phyloP scores from a whole-genome alignment of 2,329 filamentous ascomycete species.

The Aspergillus chevalieri region DNA sequence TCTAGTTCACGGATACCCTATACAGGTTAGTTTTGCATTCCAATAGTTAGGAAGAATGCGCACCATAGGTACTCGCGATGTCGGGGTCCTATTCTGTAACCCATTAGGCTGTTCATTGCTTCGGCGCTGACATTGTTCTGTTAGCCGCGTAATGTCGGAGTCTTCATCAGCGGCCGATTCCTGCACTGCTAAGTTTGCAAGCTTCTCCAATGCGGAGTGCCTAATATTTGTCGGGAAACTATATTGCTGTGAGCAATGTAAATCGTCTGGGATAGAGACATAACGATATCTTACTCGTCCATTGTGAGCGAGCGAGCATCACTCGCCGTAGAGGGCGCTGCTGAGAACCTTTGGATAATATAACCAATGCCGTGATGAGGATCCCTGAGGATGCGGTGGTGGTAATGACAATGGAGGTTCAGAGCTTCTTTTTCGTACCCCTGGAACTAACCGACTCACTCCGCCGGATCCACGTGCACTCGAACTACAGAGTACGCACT shows the following conservation, averaged over 20 bases:
- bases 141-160: slow-evolving; percentile 32
- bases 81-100: slow-evolving; percentile 31
- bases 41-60: background rate
- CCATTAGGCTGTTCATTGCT: slow-evolving; percentile 19
- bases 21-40: slow-evolving; percentile 15
- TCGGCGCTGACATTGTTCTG: slow-evolving; percentile 23
- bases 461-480: background rate
- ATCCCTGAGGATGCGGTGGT: background rate
- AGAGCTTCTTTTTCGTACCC: background rate
- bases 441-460: background rate
- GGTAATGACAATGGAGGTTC: background rate
- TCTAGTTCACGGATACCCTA: slow-evolving; percentile 87
- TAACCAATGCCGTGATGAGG: background rate
- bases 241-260: background rate
- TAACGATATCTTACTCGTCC: background rate
- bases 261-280: background rate
- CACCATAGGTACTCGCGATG: slow-evolving; percentile 37
- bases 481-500: background rate
- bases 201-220: slow-evolving; percentile 39
- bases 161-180: slow-evolving; percentile 21
- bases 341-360: background rate
- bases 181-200: slow-evolving; percentile 38
- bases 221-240: slow-evolving; percentile 32
- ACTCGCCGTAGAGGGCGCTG: background rate
- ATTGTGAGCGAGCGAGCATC: background rate